Conservation (phyloP, 164 flowering plant species). For the Pachysandra terminalis region DNA sequence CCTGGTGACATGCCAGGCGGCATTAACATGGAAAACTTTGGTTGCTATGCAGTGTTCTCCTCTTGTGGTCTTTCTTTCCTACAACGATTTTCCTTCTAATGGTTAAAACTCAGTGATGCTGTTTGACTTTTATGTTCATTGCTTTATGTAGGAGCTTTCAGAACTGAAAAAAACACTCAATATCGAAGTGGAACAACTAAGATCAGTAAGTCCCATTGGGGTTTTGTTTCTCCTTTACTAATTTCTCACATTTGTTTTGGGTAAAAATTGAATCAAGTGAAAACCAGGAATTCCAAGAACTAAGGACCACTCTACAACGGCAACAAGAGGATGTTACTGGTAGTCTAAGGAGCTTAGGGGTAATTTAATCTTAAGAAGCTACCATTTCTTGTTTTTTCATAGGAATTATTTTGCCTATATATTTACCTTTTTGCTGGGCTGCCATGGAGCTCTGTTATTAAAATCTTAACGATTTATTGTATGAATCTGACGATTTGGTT, state of each 20-base stretch:
- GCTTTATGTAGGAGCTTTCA: conserved; percentile 60
- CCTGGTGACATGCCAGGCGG: too few species aligned
- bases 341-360: conserved; percentile 62
- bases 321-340: conserved; percentile 86
- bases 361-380: conserved; percentile 15
- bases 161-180: conserved; percentile 78
- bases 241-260: too few species aligned
- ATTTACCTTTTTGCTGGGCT: not conserved
- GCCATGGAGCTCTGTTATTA: too few species aligned
- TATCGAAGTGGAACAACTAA: conserved; percentile 81
- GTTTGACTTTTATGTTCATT: not conserved
- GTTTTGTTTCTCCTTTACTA: not conserved
- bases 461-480: too few species aligned
- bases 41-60: too few species aligned
- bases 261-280: not conserved
- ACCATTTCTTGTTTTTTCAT: not conserved
- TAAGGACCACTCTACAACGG: conserved; percentile 78
- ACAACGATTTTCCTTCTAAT: too few species aligned
- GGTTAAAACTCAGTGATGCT: conserved; percentile 5
- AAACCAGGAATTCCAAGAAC: conserved; percentile 72
- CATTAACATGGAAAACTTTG: too few species aligned
- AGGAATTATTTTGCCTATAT: too few species aligned
- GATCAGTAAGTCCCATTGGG: conserved; percentile 46
- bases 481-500: too few species aligned
- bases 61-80: too few species aligned